Base-by-base conservation (phyloP, 2,329 filamentous ascomycete species). In the Clonostachys solani region DNA sequence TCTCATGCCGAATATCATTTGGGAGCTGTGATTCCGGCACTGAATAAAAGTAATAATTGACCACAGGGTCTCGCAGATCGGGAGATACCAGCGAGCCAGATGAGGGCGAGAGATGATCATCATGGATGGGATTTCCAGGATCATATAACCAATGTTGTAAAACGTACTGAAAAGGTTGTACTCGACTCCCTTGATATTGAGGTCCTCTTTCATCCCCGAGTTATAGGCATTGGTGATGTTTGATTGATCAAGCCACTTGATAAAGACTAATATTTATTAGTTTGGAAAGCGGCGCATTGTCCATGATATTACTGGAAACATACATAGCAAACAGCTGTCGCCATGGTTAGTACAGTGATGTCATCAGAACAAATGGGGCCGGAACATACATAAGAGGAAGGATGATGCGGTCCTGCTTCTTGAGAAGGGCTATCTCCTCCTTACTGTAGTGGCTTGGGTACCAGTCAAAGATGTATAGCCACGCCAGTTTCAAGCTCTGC, bases 41-140 rank as follows among this genome's bases (percentile, higher is more conserved):
- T 81, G 77, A 4, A 81, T 61, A 9, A 83, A 64, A 0, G 78
- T 83, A 49, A 82, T 77, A 15, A 81, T 58, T 0, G 77, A 77
- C 79, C 79, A 83, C 3, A 64, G 57, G 2, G 81, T 52, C 48
- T 81, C 75, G 50, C 80, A 63, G 9, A 67, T 64, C 0, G 78
- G 78, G 6, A 80, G 68, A 0, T 77, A 53, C 60, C 69, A 79
- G 36, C 69, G 61, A 8, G 47, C 71, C 67, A 60, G 81, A 74
- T 1, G 74, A 64, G 6, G 65, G 47, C 15, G 62, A 57, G 15
- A 68, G 73, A 80, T 74, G 2, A 80, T 59, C 49, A 76, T 77
- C 50, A 73, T 66, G 53, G 78, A 78, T 0, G 76, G 76, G 7
- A 80, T 58, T 54, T 77, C 73, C 6, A 74, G 74, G 0, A 74